Percentiles rank a stretch among this genome's conserved stretches.
Evolutionary conservation across 352 stramenopile genomes (phyloP).

Genomic region (Halophytophthora batemanensis): DNA sequence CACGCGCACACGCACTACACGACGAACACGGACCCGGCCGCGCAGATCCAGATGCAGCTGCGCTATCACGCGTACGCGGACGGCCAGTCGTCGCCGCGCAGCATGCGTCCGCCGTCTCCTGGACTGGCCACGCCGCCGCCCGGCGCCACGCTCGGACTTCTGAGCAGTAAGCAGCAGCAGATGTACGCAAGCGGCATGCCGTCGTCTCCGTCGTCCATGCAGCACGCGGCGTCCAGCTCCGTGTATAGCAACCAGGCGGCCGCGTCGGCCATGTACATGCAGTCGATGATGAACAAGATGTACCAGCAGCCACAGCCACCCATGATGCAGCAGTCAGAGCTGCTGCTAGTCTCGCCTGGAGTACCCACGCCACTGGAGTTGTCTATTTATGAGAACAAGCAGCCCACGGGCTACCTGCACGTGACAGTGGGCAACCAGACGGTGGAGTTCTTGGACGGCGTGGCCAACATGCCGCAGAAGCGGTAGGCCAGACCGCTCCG

Average conservation of each 20-base stretch:
- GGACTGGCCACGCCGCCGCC: conserved; percentile 31
- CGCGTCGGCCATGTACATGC: conserved; percentile 48
- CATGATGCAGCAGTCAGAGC: conserved; percentile 33
- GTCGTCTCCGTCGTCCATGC: conserved; percentile 10
- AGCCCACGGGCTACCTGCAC: conserved; percentile 76
- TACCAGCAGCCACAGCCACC: conserved; percentile 52
- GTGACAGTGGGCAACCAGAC: conserved; percentile 81
- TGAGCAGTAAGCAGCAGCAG: conserved; percentile 25
- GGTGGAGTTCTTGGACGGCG: conserved; percentile 77
- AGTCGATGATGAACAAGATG: conserved; percentile 61
- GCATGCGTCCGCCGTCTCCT: conserved; percentile 23
- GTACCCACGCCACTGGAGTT: conserved; percentile 71
- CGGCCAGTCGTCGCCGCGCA: conserved; percentile 42
- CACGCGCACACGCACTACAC: conserved; percentile 64
- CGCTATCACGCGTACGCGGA: conserved; percentile 50
- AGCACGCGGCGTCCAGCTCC: conserved; percentile 1
- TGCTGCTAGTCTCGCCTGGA: conserved; percentile 65
- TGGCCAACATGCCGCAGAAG: conserved; percentile 82
- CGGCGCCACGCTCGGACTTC: conserved; percentile 34
- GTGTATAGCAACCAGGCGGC: conserved; percentile 24
- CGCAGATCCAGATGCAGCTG: conserved; percentile 53
- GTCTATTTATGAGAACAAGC: conserved; percentile 85
- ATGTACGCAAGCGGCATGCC: conserved; percentile 29
- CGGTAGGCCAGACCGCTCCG: conserved; percentile 31
- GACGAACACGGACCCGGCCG: conserved; percentile 32